These are phyloP conservation scores for Globisporangium carolinianum DNA, from an alignment of 352 stramenopile genomes.

Conservation along the genomic window DNA sequence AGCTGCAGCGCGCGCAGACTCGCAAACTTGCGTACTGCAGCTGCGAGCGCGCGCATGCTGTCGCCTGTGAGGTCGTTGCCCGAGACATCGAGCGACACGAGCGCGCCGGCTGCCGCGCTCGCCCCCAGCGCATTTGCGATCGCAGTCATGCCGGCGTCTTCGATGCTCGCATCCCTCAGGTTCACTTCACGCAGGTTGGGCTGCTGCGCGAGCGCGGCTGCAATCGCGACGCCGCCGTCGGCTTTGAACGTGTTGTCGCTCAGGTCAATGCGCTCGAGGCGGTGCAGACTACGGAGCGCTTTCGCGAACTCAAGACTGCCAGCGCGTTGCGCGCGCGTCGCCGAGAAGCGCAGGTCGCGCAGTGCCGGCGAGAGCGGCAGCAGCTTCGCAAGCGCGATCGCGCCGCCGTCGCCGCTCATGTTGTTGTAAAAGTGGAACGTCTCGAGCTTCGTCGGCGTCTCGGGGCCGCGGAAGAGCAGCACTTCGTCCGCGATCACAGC, in stretches of 20 bases:
- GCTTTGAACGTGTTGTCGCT: constrained; percentile 93
- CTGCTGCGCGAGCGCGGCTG: constrained; percentile 66
- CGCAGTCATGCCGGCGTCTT: constrained; percentile 84
- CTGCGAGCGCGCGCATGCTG: constrained; percentile 45
- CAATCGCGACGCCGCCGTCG: constrained; percentile 82
- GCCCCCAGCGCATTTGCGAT: constrained; percentile 76
- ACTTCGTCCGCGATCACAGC: constrained; percentile 85
- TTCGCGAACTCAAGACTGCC: constrained; percentile 87
- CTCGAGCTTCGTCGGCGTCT: constrained; percentile 77
- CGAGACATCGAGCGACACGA: constrained; percentile 89
- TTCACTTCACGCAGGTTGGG: constrained; percentile 79
- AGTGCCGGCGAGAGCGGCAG: constrained; percentile 81
- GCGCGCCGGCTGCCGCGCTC: constrained; percentile 12
- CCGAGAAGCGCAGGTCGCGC: constrained; percentile 91
- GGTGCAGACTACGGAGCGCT: constrained; percentile 54
- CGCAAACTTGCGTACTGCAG: constrained; percentile 31
- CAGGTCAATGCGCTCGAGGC: constrained; percentile 87
- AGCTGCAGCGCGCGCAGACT: constrained; percentile 80
- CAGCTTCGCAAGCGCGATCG: constrained; percentile 80
- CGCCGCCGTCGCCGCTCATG: constrained; percentile 93
- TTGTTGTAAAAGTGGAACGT: constrained; percentile 97
- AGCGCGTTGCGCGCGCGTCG: constrained; percentile 80
- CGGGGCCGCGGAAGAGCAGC: constrained; percentile 64
- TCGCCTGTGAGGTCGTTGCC: constrained; percentile 86
- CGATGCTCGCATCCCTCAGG: constrained; percentile 86